These are phyloP conservation scores for Rehmannia glutinosa DNA, from an alignment of 257 asterid species.

Conservation along the genomic window DNA sequence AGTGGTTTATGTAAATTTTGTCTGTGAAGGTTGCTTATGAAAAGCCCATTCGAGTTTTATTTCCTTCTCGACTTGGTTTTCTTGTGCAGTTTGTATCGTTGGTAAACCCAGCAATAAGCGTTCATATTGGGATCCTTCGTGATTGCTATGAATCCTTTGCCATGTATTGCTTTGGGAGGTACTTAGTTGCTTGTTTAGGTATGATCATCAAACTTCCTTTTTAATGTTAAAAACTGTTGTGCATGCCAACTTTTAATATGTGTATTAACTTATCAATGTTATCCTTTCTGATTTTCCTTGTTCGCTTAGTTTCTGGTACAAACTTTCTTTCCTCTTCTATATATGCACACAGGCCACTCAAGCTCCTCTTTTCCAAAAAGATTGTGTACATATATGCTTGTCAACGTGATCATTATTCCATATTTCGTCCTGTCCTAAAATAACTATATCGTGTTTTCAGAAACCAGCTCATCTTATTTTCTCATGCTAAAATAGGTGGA, in stretches of 20 bases:
- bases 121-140: conserved; percentile 83
- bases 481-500: conserved; percentile 55
- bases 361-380: conserved; percentile 4
- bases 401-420: conserved; percentile 6
- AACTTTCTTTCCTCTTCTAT: background rate
- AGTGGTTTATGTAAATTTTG: background rate
- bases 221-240: conserved; percentile 2
- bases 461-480: conserved; percentile 6
- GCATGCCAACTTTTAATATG: background rate
- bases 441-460: background rate
- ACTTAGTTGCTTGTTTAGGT: conserved; percentile 95
- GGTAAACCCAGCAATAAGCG: conserved; percentile 81
- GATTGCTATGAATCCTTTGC: conserved; percentile 99
- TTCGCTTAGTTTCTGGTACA: background rate
- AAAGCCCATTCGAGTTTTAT: background rate
- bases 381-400: conserved; percentile 13
- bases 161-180: conserved; percentile 99
- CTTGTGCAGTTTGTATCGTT: conserved; percentile 76
- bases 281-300: background rate
- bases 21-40: background rate
- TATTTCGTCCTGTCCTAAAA: background rate
- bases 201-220: conserved; percentile 24
- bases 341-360: background rate
- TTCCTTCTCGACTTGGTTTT: conserved; percentile 19
- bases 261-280: background rate